Evolutionary conservation across 1,284 basidiomycete genomes (phyloP).

Genomic region (Tetrapyrgos nigripes): DNA sequence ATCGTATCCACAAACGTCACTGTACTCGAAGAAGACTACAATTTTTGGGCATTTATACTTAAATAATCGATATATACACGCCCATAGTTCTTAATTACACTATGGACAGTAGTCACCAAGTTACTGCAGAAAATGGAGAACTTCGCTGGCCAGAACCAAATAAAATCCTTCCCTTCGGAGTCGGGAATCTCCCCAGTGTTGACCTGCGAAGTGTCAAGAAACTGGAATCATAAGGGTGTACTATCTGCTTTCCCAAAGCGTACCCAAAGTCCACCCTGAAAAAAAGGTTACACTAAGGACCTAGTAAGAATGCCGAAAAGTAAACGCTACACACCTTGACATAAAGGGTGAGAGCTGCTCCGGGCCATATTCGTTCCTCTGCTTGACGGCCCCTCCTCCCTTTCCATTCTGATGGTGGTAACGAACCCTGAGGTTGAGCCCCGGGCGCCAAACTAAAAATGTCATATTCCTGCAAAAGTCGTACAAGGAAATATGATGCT

Average conservation of each 20-base stretch:
- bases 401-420: slow-evolving; percentile 67
- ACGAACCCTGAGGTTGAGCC: slow-evolving; percentile 62
- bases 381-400: slow-evolving; percentile 55
- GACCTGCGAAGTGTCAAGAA: too few relatives aligned
- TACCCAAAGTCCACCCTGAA: slow-evolving; percentile 62
- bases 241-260: slow-evolving; percentile 41
- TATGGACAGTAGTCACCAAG: too few relatives aligned
- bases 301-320: slow-evolving; percentile 4
- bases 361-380: slow-evolving; percentile 64
- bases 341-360: slow-evolving; percentile 63
- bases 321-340: slow-evolving; percentile 54
- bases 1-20: too few relatives aligned
- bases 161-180: too few relatives aligned
- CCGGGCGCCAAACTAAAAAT: slow-evolving; percentile 64
- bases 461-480: slow-evolving; percentile 68
- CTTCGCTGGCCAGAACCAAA: too few relatives aligned
- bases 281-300: slow-evolving; percentile 14
- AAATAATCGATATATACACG: too few relatives aligned
- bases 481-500: slow-evolving; percentile 70
- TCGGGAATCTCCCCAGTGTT: too few relatives aligned
- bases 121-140: too few relatives aligned
- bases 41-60: too few relatives aligned
- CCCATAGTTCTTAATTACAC: too few relatives aligned
- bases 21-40: too few relatives aligned
- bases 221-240: too few relatives aligned